phyloP scores from a whole-genome alignment of 2,329 filamentous ascomycete species.

The Fusarium ramigenum region DNA sequence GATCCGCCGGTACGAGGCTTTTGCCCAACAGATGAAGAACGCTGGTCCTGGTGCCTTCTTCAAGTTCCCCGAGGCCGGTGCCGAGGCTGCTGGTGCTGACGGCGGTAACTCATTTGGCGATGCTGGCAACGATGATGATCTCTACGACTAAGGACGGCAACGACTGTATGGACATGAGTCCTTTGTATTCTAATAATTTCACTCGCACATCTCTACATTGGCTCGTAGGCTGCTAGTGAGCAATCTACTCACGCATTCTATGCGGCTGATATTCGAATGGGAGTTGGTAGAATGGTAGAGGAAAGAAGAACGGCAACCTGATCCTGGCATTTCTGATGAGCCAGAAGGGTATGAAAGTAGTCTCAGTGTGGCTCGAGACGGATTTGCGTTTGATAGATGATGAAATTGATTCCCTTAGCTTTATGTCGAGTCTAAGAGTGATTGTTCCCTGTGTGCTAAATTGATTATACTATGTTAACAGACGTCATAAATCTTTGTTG shows the following conservation, averaged over 20 bases:
- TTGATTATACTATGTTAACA: neutral
- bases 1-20: slow-evolving; percentile 97
- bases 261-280: slow-evolving; percentile 44
- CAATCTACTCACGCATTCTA: slow-evolving; percentile 40
- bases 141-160: slow-evolving; percentile 79
- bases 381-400: slow-evolving; percentile 45
- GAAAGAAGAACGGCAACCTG: slow-evolving; percentile 31
- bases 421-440: neutral
- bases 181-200: slow-evolving; percentile 61
- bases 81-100: slow-evolving; percentile 68
- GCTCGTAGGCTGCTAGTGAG: slow-evolving; percentile 27
- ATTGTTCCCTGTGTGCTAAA: neutral
- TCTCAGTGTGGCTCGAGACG: slow-evolving; percentile 25
- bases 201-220: slow-evolving; percentile 49
- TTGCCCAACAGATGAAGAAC: slow-evolving; percentile 99
- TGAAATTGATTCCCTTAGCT: slow-evolving; percentile 45
- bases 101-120: slow-evolving; percentile 77
- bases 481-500: neutral
- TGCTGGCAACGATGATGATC: slow-evolving; percentile 92
- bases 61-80: slow-evolving; percentile 86
- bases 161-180: slow-evolving; percentile 38
- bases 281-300: slow-evolving; percentile 51
- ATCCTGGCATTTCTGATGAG: slow-evolving; percentile 19
- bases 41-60: slow-evolving; percentile 95
- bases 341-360: slow-evolving; percentile 14